Percentiles rank a stretch among this genome's conserved stretches.
phyloP scores from a whole-genome alignment of 495 filamentous ascomycete genomes.

The Penicillium argentinense region DNA sequence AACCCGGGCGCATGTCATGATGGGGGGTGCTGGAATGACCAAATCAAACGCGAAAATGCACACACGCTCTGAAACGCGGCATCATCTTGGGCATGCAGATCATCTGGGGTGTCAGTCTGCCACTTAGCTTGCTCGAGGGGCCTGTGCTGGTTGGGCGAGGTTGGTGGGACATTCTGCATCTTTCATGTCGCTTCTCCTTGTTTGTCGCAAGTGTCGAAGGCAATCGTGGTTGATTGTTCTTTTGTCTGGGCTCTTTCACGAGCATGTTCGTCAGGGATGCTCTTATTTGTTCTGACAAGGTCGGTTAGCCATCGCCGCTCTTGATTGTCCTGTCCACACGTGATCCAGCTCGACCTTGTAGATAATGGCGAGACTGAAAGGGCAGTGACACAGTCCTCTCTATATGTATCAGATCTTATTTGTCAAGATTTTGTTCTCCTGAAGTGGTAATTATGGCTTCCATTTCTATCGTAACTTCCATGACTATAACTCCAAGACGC shows the following conservation, averaged over 20 bases:
- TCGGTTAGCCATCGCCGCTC: too few species aligned
- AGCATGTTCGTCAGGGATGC: slow-evolving; percentile 7
- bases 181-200: slow-evolving; percentile 3
- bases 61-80: slow-evolving; percentile 7
- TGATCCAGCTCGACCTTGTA: too few species aligned
- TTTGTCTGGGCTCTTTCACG: not conserved
- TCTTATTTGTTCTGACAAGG: slow-evolving; percentile 4
- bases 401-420: too few species aligned
- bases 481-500: too few species aligned
- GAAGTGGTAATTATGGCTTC: too few species aligned
- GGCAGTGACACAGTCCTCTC: too few species aligned
- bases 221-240: slow-evolving; percentile 10
- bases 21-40: slow-evolving; percentile 3
- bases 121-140: not conserved
- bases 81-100: slow-evolving; percentile 16
- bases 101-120: not conserved
- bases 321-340: too few species aligned
- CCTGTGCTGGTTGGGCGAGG: slow-evolving; percentile 5
- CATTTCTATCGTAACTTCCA: slow-evolving; percentile 1
- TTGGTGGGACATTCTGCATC: slow-evolving; percentile 14
- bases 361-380: too few species aligned
- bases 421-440: too few species aligned
- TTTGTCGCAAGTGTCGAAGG: slow-evolving; percentile 4
- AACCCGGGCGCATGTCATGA: not conserved
- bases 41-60: slow-evolving; percentile 11